These are phyloP conservation scores for Knufia fluminis DNA, from an alignment of 2,329 filamentous ascomycete species.

Conservation along the genomic window DNA sequence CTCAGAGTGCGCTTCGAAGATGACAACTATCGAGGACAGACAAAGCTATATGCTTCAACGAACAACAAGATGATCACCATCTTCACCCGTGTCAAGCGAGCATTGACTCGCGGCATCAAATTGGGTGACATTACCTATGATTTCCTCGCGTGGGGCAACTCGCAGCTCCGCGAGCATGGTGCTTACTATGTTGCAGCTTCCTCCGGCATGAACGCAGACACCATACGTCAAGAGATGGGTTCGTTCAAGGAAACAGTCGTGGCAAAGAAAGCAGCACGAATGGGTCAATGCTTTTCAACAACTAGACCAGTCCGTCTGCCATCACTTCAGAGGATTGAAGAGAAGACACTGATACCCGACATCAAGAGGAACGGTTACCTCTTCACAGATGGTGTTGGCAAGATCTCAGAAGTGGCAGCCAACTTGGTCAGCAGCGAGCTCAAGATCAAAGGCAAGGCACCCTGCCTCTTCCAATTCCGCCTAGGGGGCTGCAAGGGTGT, in stretches of 20 bases:
- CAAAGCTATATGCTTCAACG: slow-evolving; percentile 50
- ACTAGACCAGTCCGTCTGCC: slow-evolving; percentile 47
- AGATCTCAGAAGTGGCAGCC: slow-evolving; percentile 72
- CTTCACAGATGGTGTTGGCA: slow-evolving; percentile 90
- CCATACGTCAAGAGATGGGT: slow-evolving; percentile 82
- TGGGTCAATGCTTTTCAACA: slow-evolving; percentile 94
- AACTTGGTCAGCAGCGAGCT: slow-evolving; percentile 64
- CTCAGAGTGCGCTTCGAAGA: slow-evolving; percentile 84
- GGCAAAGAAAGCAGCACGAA: slow-evolving; percentile 80
- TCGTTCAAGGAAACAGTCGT: slow-evolving; percentile 73
- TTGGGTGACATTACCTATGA: slow-evolving; percentile 76
- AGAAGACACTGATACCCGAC: slow-evolving; percentile 55
- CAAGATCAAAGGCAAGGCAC: slow-evolving; percentile 48
- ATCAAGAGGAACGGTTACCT: slow-evolving; percentile 58
- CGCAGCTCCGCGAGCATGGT: slow-evolving; percentile 83
- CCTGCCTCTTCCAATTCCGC: slow-evolving; percentile 85
- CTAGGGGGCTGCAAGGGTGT: slow-evolving; percentile 90
- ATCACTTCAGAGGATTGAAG: slow-evolving; percentile 17
- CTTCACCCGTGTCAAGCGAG: slow-evolving; percentile 63
- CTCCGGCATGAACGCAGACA: slow-evolving; percentile 58
- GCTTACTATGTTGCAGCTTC: slow-evolving; percentile 75
- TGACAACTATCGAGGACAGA: slow-evolving; percentile 50
- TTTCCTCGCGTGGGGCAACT: slow-evolving; percentile 91
- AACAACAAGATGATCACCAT: slow-evolving; percentile 56
- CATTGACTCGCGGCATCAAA: slow-evolving; percentile 66